Evolutionary conservation across 352 stramenopile species (phyloP).

Genomic region (Phytophthora hybrid): DNA sequence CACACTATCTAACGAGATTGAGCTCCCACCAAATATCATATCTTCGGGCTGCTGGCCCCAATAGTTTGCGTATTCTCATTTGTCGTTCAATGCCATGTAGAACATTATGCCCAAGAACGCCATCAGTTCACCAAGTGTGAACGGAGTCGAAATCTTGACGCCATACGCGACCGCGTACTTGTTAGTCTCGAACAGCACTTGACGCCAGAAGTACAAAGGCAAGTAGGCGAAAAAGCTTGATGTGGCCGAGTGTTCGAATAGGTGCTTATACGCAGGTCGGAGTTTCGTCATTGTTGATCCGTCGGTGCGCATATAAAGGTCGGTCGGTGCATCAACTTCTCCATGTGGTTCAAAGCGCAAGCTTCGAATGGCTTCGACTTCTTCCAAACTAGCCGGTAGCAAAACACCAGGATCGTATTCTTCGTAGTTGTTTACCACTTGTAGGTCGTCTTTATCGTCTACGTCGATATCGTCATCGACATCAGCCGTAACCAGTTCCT

Average conservation of each 20-base stretch:
- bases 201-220: neutral
- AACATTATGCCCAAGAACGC: neutral
- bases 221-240: neutral
- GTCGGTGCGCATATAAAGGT: neutral
- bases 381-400: neutral
- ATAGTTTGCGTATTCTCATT: neutral
- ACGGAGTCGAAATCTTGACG: neutral
- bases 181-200: neutral
- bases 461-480: neutral
- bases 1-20: neutral
- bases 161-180: neutral
- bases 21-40: neutral
- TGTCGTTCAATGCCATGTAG: neutral
- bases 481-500: too few species aligned
- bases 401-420: neutral
- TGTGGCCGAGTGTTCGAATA: neutral
- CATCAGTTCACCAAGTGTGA: neutral
- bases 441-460: neutral
- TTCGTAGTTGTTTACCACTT: neutral
- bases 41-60: neutral
- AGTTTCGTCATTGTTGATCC: neutral
- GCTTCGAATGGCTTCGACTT: neutral
- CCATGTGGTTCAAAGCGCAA: neutral
- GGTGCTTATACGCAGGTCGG: neutral
- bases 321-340: neutral